phyloP scores from a whole-genome alignment of 2,329 filamentous ascomycete genomes.

The Tolypocladium ophioglossoides region DNA sequence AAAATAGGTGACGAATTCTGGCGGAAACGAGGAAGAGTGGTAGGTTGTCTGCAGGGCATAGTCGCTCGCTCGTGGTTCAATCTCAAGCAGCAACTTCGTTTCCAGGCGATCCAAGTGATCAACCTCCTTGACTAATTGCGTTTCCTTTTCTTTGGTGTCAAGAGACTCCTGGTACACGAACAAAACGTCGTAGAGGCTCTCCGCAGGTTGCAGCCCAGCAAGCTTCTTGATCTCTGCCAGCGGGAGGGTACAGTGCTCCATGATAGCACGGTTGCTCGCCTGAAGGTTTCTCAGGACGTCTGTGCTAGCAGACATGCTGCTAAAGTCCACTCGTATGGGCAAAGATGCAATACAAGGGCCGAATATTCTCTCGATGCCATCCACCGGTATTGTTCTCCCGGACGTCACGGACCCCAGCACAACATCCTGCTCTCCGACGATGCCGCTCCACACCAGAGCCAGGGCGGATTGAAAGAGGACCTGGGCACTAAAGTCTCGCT shows the following conservation, averaged over 20 bases:
- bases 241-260: conserved; percentile 53
- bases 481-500: conserved; percentile 48
- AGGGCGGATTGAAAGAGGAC: conserved; percentile 67
- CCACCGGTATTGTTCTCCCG: conserved; percentile 63
- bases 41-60: conserved; percentile 37
- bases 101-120: conserved; percentile 63
- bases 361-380: conserved; percentile 59
- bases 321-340: conserved; percentile 57
- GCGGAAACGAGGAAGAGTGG: conserved; percentile 37
- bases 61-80: conserved; percentile 47
- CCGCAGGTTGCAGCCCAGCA: conserved; percentile 41
- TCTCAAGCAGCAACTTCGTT: conserved; percentile 64
- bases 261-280: conserved; percentile 49
- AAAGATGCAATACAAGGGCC: conserved; percentile 73
- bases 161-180: conserved; percentile 79
- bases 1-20: conserved; percentile 44
- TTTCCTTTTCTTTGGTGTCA: conserved; percentile 15
- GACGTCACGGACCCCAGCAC: conserved; percentile 73
- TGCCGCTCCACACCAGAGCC: conserved; percentile 51
- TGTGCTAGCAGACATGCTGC: conserved; percentile 34
- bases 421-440: conserved; percentile 56
- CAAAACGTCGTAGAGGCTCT: conserved; percentile 62
- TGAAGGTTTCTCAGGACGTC: conserved; percentile 59
- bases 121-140: conserved; percentile 36
- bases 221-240: conserved; percentile 59